phyloP scores from a whole-genome alignment of 345 rosid genomes.

The Sonneratia caseolaris region DNA sequence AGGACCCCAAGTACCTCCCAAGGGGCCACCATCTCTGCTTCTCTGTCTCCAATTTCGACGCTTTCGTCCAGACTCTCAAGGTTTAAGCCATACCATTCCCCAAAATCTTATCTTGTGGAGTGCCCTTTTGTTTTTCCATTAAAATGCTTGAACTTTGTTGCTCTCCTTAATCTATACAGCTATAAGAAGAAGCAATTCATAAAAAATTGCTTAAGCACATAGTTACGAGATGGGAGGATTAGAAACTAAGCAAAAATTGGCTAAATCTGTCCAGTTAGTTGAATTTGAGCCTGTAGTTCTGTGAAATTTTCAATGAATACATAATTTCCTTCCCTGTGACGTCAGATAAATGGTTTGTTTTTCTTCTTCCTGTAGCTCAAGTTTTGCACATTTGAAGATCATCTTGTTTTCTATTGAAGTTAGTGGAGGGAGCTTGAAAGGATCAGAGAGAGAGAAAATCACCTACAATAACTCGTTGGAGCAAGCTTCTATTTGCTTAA shows the following conservation, averaged over 20 bases:
- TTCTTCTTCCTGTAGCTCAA: neutral
- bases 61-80: conserved; percentile 56
- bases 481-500: neutral
- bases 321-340: neutral
- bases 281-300: neutral
- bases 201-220: too few species aligned
- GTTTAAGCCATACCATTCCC: conserved; percentile 14
- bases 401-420: neutral
- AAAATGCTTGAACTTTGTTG: neutral
- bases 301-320: neutral
- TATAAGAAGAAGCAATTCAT: neutral
- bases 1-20: conserved; percentile 64
- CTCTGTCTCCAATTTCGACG: conserved; percentile 64
- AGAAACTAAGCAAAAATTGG: neutral
- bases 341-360: neutral
- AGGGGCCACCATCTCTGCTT: conserved; percentile 80
- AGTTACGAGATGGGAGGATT: too few species aligned
- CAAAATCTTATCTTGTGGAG: neutral
- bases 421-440: neutral
- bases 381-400: neutral
- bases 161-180: neutral
- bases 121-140: neutral
- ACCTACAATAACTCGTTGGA: neutral
- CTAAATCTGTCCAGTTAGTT: neutral
- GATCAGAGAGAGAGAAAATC: neutral